Evolutionary conservation across 1,139 yeast species (phyloP).

Genomic region (Tardiomyces blankii): DNA sequence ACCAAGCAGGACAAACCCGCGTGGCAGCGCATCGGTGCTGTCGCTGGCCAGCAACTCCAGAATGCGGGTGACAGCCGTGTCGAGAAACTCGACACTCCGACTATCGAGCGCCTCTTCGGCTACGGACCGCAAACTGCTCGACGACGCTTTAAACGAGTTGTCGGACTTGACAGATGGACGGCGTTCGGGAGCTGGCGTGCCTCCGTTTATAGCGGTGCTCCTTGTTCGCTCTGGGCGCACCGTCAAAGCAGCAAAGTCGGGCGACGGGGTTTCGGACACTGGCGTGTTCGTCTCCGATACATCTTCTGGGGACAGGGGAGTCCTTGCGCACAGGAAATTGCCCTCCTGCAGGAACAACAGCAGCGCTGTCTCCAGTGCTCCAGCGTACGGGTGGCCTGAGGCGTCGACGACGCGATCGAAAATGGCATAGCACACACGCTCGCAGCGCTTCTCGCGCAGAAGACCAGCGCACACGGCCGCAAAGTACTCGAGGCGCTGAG

Average conservation of each 20-base stretch:
- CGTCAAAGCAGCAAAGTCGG: slow-evolving; percentile 13
- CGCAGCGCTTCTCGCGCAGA: slow-evolving; percentile 9
- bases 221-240: slow-evolving; percentile 5
- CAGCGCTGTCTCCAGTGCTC: slow-evolving; percentile 15
- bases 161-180: slow-evolving; percentile 2
- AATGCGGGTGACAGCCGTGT: no score
- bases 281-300: slow-evolving; percentile 1
- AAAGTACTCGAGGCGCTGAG: slow-evolving; percentile 22
- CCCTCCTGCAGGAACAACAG: slow-evolving; percentile 18
- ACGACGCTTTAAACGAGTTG: slow-evolving; percentile 7
- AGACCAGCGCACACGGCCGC: slow-evolving; percentile 18
- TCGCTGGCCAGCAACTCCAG: no score
- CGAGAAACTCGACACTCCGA: no score
- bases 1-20: slow-evolving; percentile 13
- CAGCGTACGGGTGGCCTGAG: slow-evolving; percentile 13
- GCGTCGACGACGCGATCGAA: slow-evolving; percentile 13
- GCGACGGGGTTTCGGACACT: slow-evolving; percentile 13
- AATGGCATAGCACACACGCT: slow-evolving; percentile 12
- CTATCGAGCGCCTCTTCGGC: slow-evolving; percentile 7
- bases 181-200: slow-evolving; percentile 1
- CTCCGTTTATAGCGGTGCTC: background rate
- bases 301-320: no score
- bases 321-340: slow-evolving; percentile 12
- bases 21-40: slow-evolving; percentile 13
- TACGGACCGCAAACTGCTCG: slow-evolving; percentile 5